Base-by-base conservation (phyloP, 352 stramenopile genomes). In the Pythium dissimile region DNA sequence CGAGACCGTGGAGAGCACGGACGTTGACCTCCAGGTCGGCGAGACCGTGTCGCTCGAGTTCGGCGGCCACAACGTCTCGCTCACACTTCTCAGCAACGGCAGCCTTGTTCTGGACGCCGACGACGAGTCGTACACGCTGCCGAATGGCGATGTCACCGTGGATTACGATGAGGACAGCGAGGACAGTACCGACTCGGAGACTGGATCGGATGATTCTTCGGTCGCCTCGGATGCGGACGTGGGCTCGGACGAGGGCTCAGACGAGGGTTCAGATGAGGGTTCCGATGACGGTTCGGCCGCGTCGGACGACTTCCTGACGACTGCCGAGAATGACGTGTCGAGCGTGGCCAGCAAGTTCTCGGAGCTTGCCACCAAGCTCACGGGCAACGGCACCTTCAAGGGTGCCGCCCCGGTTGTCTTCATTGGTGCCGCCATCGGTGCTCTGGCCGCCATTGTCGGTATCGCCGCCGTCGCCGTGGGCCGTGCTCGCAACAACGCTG, bases 351-450 rank as follows among this genome's bases (percentile, higher is more conserved):
- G 66, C 30, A 71, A 71, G 30, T 76, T 81, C 38, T 83, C 70
- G 34, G 67, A 85, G 49, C 59, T 89, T 11, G 67, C 74, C 32
- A 88, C 78, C 13, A 79, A 89, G 62, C 62, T 91, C 9, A 75
- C 73, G 37, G 45, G 47, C 13, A 64, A 83, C 16, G 72, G 61
- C 45, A 69, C 83, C 42, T 60, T 71, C 20, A 59, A 58, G 39
- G 66, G 81, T 20, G 64, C 66, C 18, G 64, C 64, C 13, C 77
- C 79, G 0, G 61, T 88, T 15, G 64, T 89, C 54, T 69, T 88
- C 35, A 80, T 88, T 47, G 87, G 79, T 51, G 77, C 75, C 26
- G 70, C 83, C 51, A 75, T 91, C 50, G 79, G 78, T 51, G 77
- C 67, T 24, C 45, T 91, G n/a, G 81, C 77, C 7, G 74, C 78